Conservation (phyloP, 2,329 filamentous ascomycete species). For the Penicillium paneum region DNA sequence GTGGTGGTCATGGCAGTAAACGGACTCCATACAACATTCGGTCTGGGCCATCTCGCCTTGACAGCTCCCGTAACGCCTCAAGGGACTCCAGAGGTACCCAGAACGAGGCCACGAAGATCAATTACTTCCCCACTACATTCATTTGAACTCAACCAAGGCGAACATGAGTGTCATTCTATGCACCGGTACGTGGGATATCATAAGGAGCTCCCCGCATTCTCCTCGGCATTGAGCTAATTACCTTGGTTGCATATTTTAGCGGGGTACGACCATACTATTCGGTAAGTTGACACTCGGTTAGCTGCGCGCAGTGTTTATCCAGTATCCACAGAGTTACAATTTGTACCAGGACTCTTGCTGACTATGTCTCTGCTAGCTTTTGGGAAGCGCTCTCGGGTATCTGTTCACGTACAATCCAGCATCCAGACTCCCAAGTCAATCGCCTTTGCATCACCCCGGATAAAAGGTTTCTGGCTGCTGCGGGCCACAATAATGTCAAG, state of each 20-base stretch:
- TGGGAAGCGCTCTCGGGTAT: conserved; percentile 98
- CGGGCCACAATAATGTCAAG: conserved; percentile 82
- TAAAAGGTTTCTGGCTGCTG: conserved; percentile 88
- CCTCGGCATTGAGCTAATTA: conserved; percentile 15
- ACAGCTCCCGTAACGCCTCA: background rate
- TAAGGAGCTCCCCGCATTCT: conserved; percentile 17
- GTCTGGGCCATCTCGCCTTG: background rate
- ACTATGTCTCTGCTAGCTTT: conserved; percentile 58
- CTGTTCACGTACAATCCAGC: conserved; percentile 95
- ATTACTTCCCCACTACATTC: conserved; percentile 21
- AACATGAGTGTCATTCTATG: conserved; percentile 66
- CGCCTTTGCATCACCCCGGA: conserved; percentile 97
- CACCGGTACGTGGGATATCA: conserved; percentile 51
- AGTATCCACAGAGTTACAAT: background rate
- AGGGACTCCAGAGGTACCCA: background rate
- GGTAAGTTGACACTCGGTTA: conserved; percentile 47
- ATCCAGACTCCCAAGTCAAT: conserved; percentile 97
- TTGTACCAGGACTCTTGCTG: background rate
- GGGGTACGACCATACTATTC: conserved; percentile 73
- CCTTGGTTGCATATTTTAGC: conserved; percentile 44
- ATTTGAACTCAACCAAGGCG: conserved; percentile 2
- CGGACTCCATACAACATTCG: conserved; percentile 1
- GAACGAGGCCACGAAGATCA: conserved; percentile 15
- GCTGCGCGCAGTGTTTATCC: background rate
- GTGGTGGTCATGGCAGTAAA: conserved; percentile 1